Evolutionary conservation across 2,329 filamentous ascomycete species (phyloP).

Genomic region (Diaporthe ilicicola): DNA sequence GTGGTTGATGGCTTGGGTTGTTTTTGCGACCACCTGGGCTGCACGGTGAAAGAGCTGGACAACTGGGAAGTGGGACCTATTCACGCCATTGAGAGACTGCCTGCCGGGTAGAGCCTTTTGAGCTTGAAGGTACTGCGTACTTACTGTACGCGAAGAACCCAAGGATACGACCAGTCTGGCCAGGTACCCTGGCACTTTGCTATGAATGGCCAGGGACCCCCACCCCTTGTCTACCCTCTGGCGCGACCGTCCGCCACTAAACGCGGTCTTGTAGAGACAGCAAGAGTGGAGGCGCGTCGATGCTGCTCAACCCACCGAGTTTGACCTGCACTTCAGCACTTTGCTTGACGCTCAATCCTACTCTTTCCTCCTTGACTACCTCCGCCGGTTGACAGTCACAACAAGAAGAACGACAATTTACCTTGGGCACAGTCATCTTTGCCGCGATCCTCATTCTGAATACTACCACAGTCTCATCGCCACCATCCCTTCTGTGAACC

Average conservation of each 20-base stretch:
- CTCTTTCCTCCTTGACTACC: background rate
- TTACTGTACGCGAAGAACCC: background rate
- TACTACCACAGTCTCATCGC: background rate
- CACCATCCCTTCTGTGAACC: background rate
- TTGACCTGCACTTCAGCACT: conserved; percentile 1
- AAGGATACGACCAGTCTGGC: background rate
- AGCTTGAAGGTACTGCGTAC: background rate
- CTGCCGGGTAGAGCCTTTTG: background rate
- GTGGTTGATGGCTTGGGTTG: background rate
- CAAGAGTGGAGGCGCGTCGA: conserved; percentile 22
- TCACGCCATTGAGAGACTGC: background rate
- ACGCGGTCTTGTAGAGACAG: conserved; percentile 15
- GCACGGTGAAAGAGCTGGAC: conserved; percentile 1
- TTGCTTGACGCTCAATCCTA: background rate
- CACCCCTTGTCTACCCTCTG: background rate
- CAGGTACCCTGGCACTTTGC: background rate
- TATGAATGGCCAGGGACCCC: background rate
- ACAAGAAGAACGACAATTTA: background rate
- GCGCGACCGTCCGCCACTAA: conserved; percentile 18
- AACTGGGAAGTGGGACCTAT: background rate
- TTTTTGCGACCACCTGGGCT: conserved; percentile 5
- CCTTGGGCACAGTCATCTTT: background rate
- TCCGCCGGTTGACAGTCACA: background rate
- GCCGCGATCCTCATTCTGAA: background rate
- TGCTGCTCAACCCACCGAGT: conserved; percentile 23